Base-by-base conservation (phyloP, 2,329 filamentous ascomycete species). In the Xylariaceae sp. region DNA sequence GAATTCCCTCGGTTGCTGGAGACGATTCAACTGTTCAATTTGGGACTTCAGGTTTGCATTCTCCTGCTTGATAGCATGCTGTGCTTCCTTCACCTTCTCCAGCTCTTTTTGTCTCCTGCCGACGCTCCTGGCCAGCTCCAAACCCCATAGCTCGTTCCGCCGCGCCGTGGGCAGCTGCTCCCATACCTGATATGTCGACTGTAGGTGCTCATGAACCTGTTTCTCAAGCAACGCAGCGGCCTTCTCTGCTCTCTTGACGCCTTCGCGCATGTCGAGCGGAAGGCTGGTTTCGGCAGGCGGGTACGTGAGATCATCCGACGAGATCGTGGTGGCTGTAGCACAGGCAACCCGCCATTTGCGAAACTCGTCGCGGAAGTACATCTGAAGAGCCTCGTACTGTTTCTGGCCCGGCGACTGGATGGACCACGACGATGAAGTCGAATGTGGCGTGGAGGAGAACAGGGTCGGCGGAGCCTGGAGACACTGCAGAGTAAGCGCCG, bases 121-220 rank as follows among this genome's bases (percentile, higher is more conserved):
- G 1, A 87, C 76, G 35, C 79, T 77, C n/a, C 85, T 77, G 0
- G 85, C 85, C 45, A 88, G 73, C 68, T 87, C 84, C 42, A 88
- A 70, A 4, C 79, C 73, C 85, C 85, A 88, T 5, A 87, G 76
- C 64, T 86, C 82, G 30, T 77, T 77, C 55, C 82, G 80, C 18
- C 82, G 79, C 42, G 82, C 80, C 1, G 72, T 64, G 0, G 85
- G 74, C 30, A 94, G 77, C 1, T 78, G 78, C 55, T 83, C 83
- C 92, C 92, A 97, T 48, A 90, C 87, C 5, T 82, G 80, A 71
- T 86, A 96, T 0, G 90, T 86, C 11, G 87, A 84, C n/a, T 88
- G 82, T 4, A 96, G 73, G 71, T 97, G 93, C 59, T 88, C 82
- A 47, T 83, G 78, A 37, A 92, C 83, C 65, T 88, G 85, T 55